Evolutionary conservation across 768 basidiomycete species (phyloP).

Genomic region (Auriscalpium vulgare): DNA sequence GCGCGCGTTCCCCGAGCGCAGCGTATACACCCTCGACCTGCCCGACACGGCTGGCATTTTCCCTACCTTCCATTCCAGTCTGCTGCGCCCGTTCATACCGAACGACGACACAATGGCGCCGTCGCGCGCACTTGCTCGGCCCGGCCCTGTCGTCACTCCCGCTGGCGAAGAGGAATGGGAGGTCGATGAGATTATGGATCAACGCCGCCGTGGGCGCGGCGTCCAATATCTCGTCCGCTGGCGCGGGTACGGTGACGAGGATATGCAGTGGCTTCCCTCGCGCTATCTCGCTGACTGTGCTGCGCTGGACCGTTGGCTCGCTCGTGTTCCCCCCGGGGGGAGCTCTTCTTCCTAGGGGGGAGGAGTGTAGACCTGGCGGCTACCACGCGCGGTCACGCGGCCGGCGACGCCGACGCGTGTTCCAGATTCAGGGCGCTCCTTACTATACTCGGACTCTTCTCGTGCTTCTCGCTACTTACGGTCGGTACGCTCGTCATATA

Average conservation of each 20-base stretch:
- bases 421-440: too few species aligned
- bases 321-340: too few species aligned
- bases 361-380: too few species aligned
- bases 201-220: neutral
- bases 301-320: too few species aligned
- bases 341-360: too few species aligned
- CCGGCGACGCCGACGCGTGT: too few species aligned
- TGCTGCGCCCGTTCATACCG: neutral
- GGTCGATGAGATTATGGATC: neutral
- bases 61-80: neutral
- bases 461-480: too few species aligned
- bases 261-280: neutral
- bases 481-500: too few species aligned
- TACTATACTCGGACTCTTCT: too few species aligned
- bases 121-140: neutral
- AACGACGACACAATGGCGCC: neutral
- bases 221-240: neutral
- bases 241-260: neutral
- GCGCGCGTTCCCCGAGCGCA: conserved; percentile 11
- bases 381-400: too few species aligned
- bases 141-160: neutral
- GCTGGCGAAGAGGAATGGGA: neutral
- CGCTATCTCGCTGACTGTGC: too few species aligned
- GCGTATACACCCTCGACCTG: conserved; percentile 12
- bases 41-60: neutral